These are phyloP conservation scores for Diaporthe australafricana DNA, from an alignment of 2,329 filamentous ascomycete genomes.

Conservation along the genomic window DNA sequence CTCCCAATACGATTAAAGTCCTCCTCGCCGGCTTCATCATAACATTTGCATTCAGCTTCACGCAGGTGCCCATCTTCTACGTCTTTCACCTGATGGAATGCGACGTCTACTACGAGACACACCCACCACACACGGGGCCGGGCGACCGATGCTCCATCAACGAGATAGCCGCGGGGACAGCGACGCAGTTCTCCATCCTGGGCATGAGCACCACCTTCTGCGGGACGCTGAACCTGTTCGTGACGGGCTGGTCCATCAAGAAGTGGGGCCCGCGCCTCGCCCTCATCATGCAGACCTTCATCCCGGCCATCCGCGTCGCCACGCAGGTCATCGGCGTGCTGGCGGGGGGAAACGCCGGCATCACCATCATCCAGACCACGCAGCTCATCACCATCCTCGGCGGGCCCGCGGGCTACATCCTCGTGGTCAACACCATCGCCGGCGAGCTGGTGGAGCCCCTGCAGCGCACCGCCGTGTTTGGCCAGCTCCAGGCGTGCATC, in stretches of 20 bases:
- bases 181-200: slow-evolving; percentile 72
- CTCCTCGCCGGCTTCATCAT: slow-evolving; percentile 38
- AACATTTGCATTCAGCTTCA: slow-evolving; percentile 36
- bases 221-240: slow-evolving; percentile 71
- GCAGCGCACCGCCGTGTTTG: slow-evolving; percentile 73
- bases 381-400: slow-evolving; percentile 77
- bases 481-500: slow-evolving; percentile 72
- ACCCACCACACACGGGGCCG: slow-evolving; percentile 60
- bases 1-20: slow-evolving; percentile 36
- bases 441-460: slow-evolving; percentile 72
- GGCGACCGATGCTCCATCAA: slow-evolving; percentile 69
- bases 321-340: slow-evolving; percentile 75
- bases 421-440: slow-evolving; percentile 76
- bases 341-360: slow-evolving; percentile 70
- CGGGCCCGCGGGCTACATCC: slow-evolving; percentile 75
- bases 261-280: slow-evolving; percentile 72
- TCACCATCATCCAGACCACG: slow-evolving; percentile 74
- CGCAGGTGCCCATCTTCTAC: slow-evolving; percentile 59
- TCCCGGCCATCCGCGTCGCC: slow-evolving; percentile 72
- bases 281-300: slow-evolving; percentile 71
- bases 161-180: slow-evolving; percentile 74
- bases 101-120: slow-evolving; percentile 73
- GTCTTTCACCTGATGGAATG: slow-evolving; percentile 80
- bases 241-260: slow-evolving; percentile 76
- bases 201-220: slow-evolving; percentile 76